Evolutionary conservation across 257 asterid genomes (phyloP), one percentile per base, ranked within the genome.

Genomic region (Ilex aquifolium): DNA sequence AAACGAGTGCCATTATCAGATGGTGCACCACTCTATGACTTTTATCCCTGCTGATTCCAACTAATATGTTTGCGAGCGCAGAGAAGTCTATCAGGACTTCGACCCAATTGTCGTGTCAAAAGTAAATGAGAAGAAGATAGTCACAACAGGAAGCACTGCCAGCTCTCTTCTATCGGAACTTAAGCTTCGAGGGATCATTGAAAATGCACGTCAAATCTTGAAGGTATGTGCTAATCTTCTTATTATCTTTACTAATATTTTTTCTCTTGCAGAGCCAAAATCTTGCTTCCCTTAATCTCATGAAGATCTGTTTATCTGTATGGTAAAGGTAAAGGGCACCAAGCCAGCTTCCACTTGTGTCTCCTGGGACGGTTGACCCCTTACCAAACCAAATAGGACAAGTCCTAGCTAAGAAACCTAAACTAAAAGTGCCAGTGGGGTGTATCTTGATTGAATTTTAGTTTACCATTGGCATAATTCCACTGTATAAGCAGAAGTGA

Each of bases 181-280:
- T 55, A 92, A 89, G 82, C 81, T 92, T 60, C 85, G 97, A 54
- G 85, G 90, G 58, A 81, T 89, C 66, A 82, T 85, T 60, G 99
- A 92, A 79, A 92, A 92, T 81, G 96, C 96, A 44, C 95, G 99
- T 59, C 95, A 87, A 73, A 65, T 85, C 61, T 89, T 96, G 71
- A 87, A 81, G 80, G 96, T 88, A 65, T 42, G 82, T 66, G 13
- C 56, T n/a, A 32, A 10, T 59, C 42, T 29, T 51, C 65, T 51
- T 11, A 49, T 60, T 54, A 36, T 4, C 52, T 60, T 31, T 53
- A 11, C 5, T 7, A 48, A 16, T 15, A 29, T 16, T 46, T 2
- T 11, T 30, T 15, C 27, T 44, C 32, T 36, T 29, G 8, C 31
- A 11, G n/a, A 49, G 57, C 39, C 51, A 17, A 53, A 16, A 52